These are phyloP conservation scores for Bretschneidera sinensis DNA, from an alignment of 345 rosid species.

Conservation along the genomic window DNA sequence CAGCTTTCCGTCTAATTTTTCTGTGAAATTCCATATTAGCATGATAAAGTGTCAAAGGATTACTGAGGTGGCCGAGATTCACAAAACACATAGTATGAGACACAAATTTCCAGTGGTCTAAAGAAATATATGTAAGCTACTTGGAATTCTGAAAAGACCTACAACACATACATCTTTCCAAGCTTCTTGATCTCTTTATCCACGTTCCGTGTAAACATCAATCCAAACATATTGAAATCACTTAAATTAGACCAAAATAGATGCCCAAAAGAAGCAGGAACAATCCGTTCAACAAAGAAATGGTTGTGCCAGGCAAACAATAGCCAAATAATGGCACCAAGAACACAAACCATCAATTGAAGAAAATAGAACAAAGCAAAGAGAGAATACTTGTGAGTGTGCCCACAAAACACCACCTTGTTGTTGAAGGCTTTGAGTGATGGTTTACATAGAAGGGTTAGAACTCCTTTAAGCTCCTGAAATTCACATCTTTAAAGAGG, in stretches of 20 bases:
- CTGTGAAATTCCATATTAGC: too few species aligned
- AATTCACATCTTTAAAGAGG: conserved; percentile 49
- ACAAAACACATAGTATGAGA: too few species aligned
- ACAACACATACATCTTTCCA: conserved; percentile 80
- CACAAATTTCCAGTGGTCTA: too few species aligned
- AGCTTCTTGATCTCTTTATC: conserved; percentile 93
- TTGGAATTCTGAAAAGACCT: conserved; percentile 30
- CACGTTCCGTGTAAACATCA: conserved; percentile 91
- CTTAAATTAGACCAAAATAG: conserved; percentile 83
- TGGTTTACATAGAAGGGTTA: conserved; percentile 87
- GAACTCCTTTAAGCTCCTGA: conserved; percentile 88
- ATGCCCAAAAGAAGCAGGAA: conserved; percentile 79
- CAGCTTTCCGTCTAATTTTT: too few species aligned
- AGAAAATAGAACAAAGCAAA: conserved; percentile 45
- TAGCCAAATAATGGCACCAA: conserved; percentile 71
- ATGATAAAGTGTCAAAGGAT: too few species aligned
- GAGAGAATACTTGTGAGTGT: conserved; percentile 46
- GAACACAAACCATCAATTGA: conserved; percentile 54
- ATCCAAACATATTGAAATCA: conserved; percentile 85
- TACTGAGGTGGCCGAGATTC: too few species aligned
- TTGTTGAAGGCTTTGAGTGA: conserved; percentile 82
- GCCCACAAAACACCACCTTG: conserved; percentile 84
- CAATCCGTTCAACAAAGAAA: conserved; percentile 87
- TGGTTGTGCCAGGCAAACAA: conserved; percentile 95
- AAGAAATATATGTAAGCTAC: background rate